phyloP scores from a whole-genome alignment of 2,329 filamentous ascomycete genomes.

The Ophiocordyceps polyrhachis-furcata region DNA sequence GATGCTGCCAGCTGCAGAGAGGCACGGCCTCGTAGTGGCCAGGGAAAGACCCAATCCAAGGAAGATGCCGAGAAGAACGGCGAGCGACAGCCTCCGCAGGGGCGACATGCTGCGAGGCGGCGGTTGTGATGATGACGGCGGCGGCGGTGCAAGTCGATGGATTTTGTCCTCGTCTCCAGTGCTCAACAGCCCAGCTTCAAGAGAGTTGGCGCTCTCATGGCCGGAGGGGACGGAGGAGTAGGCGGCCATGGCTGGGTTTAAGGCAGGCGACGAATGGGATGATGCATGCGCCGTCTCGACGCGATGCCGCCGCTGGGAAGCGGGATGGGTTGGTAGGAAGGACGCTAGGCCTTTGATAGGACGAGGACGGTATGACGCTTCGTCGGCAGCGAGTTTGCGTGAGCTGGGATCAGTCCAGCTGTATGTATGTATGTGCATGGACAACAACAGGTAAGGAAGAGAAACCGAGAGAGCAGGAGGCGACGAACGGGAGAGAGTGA shows the following conservation, averaged over 20 bases:
- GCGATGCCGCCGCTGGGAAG: background rate
- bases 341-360: too few relatives aligned
- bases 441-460: background rate
- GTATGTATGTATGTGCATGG: too few relatives aligned
- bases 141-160: background rate
- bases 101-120: constrained; percentile 5
- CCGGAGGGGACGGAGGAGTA: background rate
- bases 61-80: constrained; percentile 9
- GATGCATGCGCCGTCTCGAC: background rate
- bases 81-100: constrained; percentile 3
- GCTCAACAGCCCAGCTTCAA: constrained; percentile 9
- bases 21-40: constrained; percentile 1
- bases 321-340: background rate
- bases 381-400: too few relatives aligned
- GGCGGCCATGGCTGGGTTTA: background rate
- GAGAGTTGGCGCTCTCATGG: constrained; percentile 2
- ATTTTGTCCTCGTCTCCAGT: constrained; percentile 8
- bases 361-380: too few relatives aligned
- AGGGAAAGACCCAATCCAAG: constrained; percentile 9
- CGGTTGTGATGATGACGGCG: background rate
- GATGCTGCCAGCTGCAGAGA: background rate
- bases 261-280: background rate
- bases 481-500: background rate
- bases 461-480: background rate
- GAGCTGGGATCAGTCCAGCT: too few relatives aligned